These are phyloP conservation scores for Spongispora temasekensis DNA, from an alignment of 1,284 basidiomycete species.

Conservation along the genomic window DNA sequence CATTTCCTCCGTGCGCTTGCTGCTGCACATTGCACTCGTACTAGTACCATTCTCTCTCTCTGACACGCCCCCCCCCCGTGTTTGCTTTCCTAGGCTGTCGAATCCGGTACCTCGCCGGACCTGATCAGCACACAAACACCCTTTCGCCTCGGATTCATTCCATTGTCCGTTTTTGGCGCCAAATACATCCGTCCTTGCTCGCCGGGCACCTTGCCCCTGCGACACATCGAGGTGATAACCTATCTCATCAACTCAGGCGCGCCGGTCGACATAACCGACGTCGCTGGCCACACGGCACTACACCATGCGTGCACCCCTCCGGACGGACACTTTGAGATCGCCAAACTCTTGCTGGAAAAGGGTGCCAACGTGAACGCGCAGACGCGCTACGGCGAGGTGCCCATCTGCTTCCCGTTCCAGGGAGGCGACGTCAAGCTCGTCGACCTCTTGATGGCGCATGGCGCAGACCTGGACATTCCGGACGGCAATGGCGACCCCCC, in stretches of 20 bases:
- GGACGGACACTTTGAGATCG: slow-evolving; percentile 31
- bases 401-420: slow-evolving; percentile 43
- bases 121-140: slow-evolving; percentile 47
- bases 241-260: slow-evolving; percentile 47
- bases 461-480: slow-evolving; percentile 45
- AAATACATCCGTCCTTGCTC: slow-evolving; percentile 35
- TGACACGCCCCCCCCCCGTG: background rate
- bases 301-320: slow-evolving; percentile 43
- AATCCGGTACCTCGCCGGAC: slow-evolving; percentile 42
- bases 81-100: slow-evolving; percentile 39
- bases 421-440: slow-evolving; percentile 37
- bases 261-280: slow-evolving; percentile 45
- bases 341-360: slow-evolving; percentile 40
- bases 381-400: slow-evolving; percentile 49
- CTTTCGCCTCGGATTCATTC: slow-evolving; percentile 48
- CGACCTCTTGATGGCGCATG: slow-evolving; percentile 51
- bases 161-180: slow-evolving; percentile 45
- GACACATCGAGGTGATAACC: slow-evolving; percentile 41
- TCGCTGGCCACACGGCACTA: slow-evolving; percentile 52
- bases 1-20: no score
- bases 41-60: background rate
- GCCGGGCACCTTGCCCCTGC: slow-evolving; percentile 6
- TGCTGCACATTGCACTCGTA: background rate
- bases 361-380: slow-evolving; percentile 48
- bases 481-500: slow-evolving; percentile 48